Conservation (phyloP, 257 asterid genomes). For the Ilex asprella region DNA sequence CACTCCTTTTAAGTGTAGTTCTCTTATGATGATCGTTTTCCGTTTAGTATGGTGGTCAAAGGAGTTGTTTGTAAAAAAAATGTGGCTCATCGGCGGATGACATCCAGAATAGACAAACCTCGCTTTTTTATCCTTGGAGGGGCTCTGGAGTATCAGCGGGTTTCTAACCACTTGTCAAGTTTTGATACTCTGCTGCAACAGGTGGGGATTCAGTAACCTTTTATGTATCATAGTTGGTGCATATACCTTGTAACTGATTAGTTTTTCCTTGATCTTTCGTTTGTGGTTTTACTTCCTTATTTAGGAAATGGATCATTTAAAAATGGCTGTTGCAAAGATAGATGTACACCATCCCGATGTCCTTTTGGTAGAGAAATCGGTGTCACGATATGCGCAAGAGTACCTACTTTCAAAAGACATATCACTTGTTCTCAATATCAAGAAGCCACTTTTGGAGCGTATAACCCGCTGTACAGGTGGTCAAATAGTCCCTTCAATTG, state of each 20-base stretch:
- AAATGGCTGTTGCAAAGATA: constrained; percentile 96
- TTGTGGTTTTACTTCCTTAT: constrained; percentile 16
- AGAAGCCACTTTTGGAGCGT: constrained; percentile 86
- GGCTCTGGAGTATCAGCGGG: constrained; percentile 95
- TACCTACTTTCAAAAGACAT: constrained; percentile 88
- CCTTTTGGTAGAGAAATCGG: constrained; percentile 97
- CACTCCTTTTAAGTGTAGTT: constrained; percentile 10
- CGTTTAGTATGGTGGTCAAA: constrained; percentile 62
- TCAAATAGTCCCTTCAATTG: constrained; percentile 85
- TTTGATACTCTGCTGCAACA: constrained; percentile 92
- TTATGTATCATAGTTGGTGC: constrained; percentile 5
- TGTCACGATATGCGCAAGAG: constrained; percentile 92
- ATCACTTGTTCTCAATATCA: constrained; percentile 84
- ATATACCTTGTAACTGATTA: not conserved
- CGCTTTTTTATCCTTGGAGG: constrained; percentile 90
- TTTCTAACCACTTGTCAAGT: constrained; percentile 85
- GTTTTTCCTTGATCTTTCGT: constrained; percentile 9
- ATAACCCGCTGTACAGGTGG: constrained; percentile 91
- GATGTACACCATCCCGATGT: constrained; percentile 80
- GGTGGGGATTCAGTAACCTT: constrained; percentile 38
- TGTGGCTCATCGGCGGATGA: constrained; percentile 94
- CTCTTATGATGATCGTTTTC: constrained; percentile 22
- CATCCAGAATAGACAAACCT: constrained; percentile 81
- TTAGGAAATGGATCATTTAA: constrained; percentile 99
- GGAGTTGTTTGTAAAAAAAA: constrained; percentile 95